Base-by-base conservation (phyloP, 2,329 filamentous ascomycete genomes). In the Alternaria ethzedia region DNA sequence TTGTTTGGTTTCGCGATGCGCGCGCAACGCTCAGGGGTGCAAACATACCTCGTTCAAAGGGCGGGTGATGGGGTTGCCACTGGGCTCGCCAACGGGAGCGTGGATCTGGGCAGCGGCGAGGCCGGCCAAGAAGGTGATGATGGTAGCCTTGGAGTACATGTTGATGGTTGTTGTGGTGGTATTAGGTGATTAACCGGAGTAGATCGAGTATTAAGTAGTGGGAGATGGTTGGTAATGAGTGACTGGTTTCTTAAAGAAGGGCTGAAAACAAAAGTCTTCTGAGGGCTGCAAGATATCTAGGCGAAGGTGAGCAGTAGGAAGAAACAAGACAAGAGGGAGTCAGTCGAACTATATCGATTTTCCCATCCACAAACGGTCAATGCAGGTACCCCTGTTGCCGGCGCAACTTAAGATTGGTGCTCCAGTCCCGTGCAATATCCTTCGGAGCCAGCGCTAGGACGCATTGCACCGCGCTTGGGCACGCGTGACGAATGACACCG, bases 41-140 rank as follows among this genome's bases (percentile, higher is more conserved):
- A 41, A 17, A 74, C 77, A 44, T 76, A 80, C 79, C 75, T 85
- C 80, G 73, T 83, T 80, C 68, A 87, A 76, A 26, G 83, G 88
- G 21, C 75, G 77, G 65, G 70, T 70, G 80, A 89, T 86, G 55
- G 88, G 80, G 78, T 90, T 90, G 73, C 86, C 87, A 23, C 45
- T 50, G 68, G 81, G 74, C 54, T 75, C 67, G 66, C 70, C 72
- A 54, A 75, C 71, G 17, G 77, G 68, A 36, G 66, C 64, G 60
- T 76, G 72, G 67, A 74, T 61, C 63, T 72, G 70, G 41, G 75
- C 76, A 63, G 75, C 76, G 66, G 86, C 83, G 63, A 88, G 79
- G 79, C 84, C 83, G 70, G 86, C 79, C 69, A 86, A 83, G 70
- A 88, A 78, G 65, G 83, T 76, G 67, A 86, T 77, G 70, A 85